Evolutionary conservation across 306 rosid genomes (phyloP).

Genomic region (Vicia faba): DNA sequence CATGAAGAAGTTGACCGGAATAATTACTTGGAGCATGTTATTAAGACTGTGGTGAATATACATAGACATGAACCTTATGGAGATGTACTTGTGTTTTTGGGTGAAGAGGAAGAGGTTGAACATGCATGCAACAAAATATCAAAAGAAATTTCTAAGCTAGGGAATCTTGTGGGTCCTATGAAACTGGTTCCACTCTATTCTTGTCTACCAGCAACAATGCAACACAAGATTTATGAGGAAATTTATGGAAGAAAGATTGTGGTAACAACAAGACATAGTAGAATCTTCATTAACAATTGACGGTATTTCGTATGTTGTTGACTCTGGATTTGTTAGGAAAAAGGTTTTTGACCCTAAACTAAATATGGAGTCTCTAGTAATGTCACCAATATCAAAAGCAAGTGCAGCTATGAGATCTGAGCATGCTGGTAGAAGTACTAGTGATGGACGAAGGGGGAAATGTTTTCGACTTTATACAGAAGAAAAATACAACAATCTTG

Average conservation of each 20-base stretch:
- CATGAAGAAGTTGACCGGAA: conserved; percentile 80
- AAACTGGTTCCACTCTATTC: conserved; percentile 84
- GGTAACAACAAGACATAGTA: conserved; percentile 84
- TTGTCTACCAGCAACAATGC: conserved; percentile 92
- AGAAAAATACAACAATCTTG: conserved; percentile 78
- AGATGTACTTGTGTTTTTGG: conserved; percentile 86
- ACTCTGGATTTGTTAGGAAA: conserved; percentile 91
- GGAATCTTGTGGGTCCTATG: conserved; percentile 94
- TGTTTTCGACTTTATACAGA: conserved; percentile 90
- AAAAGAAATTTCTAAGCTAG: conserved; percentile 70
- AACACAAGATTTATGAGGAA: conserved; percentile 79
- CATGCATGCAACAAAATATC: conserved; percentile 84
- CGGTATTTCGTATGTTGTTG: conserved; percentile 91
- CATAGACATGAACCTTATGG: conserved; percentile 81
- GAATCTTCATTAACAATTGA: conserved; percentile 94
- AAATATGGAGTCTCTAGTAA: conserved; percentile 78
- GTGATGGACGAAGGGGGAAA: conserved; percentile 91
- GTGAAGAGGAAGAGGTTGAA: conserved; percentile 91
- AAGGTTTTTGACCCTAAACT: conserved; percentile 81
- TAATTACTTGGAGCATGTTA: conserved; percentile 74
- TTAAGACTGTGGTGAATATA: conserved; percentile 86
- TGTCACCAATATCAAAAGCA: conserved; percentile 88
- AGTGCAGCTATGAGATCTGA: conserved; percentile 97
- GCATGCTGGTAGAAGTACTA: conserved; percentile 87
- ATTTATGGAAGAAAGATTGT: conserved; percentile 90